Conservation (phyloP, 2,329 filamentous ascomycete genomes). For the Fusarium sp. region DNA sequence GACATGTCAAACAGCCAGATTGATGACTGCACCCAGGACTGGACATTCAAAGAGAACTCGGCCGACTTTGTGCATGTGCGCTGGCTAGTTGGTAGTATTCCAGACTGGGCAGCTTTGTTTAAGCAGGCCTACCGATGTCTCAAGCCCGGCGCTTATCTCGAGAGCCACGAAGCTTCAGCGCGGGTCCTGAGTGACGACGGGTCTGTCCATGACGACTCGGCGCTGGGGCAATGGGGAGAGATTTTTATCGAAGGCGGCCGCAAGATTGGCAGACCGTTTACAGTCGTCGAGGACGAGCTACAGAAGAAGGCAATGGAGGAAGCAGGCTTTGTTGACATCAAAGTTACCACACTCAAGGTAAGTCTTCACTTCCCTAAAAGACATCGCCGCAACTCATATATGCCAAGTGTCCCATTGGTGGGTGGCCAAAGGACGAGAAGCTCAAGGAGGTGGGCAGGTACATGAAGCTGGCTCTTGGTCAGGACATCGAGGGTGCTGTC, state of each 20-base stretch:
- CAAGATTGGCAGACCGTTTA: background rate
- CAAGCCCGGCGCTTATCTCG: background rate
- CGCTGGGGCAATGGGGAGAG: background rate
- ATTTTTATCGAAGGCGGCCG: background rate
- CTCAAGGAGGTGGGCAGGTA: background rate
- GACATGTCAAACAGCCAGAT: background rate
- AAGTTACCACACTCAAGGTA: background rate
- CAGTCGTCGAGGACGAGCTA: background rate
- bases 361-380: background rate
- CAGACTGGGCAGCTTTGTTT: background rate
- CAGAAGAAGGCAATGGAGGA: background rate
- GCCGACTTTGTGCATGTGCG: background rate
- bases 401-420: background rate
- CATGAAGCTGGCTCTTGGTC: background rate
- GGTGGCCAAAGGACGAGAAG: background rate
- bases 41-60: background rate
- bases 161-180: background rate
- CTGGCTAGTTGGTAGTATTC: background rate
- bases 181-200: background rate
- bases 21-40: conserved; percentile 49
- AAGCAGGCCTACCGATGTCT: background rate
- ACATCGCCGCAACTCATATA: background rate
- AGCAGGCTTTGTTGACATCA: background rate
- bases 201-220: background rate
- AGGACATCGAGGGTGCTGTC: background rate